Conservation (phyloP, 495 filamentous ascomycete genomes). For the Pyrenopolyporus hunteri region DNA sequence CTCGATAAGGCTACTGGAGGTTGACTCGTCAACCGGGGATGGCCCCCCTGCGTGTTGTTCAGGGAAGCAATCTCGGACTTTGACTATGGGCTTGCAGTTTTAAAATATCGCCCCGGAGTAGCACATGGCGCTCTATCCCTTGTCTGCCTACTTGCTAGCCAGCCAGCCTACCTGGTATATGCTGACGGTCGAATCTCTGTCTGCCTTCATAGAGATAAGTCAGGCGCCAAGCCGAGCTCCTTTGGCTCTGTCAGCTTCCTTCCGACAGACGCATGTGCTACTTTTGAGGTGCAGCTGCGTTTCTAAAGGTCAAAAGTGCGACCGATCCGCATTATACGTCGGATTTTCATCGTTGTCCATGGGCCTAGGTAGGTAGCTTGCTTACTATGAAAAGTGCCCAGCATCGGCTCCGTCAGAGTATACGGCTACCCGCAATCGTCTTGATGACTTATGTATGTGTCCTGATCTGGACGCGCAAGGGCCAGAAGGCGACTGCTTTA, state of each 20-base stretch:
- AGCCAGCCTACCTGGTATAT: no score
- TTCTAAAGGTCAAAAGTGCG: background rate
- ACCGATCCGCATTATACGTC: background rate
- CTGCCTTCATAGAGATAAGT: conserved; percentile 8
- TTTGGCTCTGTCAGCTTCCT: conserved; percentile 15
- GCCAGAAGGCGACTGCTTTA: conserved; percentile 1
- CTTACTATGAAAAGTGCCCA: conserved; percentile 24
- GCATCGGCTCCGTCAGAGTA: conserved; percentile 3
- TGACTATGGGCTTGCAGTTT: background rate
- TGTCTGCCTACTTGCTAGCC: background rate
- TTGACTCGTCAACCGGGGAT: conserved; percentile 9
- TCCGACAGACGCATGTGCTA: conserved; percentile 1
- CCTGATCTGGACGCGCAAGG: conserved; percentile 4
- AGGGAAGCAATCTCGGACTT: background rate
- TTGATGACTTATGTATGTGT: background rate
- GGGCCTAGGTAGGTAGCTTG: no score
- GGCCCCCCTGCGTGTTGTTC: background rate
- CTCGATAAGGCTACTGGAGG: conserved; percentile 2
- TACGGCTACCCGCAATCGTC: conserved; percentile 2
- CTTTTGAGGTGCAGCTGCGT: conserved; percentile 8
- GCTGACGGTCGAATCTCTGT: background rate
- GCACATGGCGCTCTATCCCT: conserved; percentile 20
- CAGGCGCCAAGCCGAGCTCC: background rate
- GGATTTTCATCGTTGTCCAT: background rate
- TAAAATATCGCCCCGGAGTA: conserved; percentile 28